These are phyloP conservation scores for Lithohypha guttulata DNA, from an alignment of 2,329 filamentous ascomycete species.

Conservation along the genomic window DNA sequence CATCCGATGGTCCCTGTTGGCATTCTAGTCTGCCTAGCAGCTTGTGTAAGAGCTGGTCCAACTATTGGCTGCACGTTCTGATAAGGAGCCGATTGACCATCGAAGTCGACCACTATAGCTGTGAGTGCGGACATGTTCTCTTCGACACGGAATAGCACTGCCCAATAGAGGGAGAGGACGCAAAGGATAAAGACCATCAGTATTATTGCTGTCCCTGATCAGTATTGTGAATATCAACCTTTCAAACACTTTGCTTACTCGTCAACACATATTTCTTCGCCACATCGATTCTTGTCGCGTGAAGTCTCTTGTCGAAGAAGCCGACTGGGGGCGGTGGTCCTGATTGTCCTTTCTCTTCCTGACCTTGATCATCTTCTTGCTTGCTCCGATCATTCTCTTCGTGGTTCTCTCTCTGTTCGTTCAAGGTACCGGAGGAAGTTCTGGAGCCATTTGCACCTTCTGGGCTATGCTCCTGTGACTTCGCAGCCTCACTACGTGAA, in stretches of 20 bases:
- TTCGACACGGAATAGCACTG: constrained; percentile 42
- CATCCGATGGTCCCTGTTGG: constrained; percentile 38
- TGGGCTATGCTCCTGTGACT: too few relatives aligned
- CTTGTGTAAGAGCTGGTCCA: constrained; percentile 36
- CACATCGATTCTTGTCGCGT: constrained; percentile 10
- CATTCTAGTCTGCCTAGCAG: constrained; percentile 29
- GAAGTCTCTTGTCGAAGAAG: constrained; percentile 24
- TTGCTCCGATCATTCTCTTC: neutral
- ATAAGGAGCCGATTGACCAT: constrained; percentile 45
- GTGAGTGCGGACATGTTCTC: constrained; percentile 39
- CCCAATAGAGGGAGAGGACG: constrained; percentile 53
- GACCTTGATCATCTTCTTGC: neutral
- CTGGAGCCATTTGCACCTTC: too few relatives aligned
- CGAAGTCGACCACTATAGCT: constrained; percentile 54
- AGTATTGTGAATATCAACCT: neutral
- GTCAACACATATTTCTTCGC: constrained; percentile 3
- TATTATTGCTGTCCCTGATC: constrained; percentile 31
- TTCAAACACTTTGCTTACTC: neutral
- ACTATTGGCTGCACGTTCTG: constrained; percentile 41
- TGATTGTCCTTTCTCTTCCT: constrained; percentile 5
- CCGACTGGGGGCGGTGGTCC: constrained; percentile 20
- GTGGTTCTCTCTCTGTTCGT: neutral
- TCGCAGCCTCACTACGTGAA: too few relatives aligned
- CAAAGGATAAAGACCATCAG: constrained; percentile 46
- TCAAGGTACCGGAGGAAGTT: neutral